These are phyloP conservation scores for Violaceomyces palustris DNA, from an alignment of 1,284 basidiomycete genomes.

Conservation along the genomic window DNA sequence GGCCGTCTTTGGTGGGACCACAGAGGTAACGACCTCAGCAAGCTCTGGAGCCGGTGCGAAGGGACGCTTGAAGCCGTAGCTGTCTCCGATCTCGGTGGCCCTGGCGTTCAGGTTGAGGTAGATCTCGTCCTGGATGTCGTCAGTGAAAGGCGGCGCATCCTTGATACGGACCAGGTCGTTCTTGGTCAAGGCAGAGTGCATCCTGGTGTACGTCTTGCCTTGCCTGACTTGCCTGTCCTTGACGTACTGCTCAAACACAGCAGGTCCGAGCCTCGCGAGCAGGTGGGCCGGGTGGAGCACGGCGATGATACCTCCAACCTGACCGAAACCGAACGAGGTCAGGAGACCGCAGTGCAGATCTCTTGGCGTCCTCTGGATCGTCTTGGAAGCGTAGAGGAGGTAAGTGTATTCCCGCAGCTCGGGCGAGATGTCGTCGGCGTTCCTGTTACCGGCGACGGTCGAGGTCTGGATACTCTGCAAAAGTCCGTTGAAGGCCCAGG, in stretches of 20 bases:
- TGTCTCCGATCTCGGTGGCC: constrained; percentile 35
- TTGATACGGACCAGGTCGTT: constrained; percentile 74
- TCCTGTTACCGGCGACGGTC: constrained; percentile 88
- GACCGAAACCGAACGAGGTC: constrained; percentile 98
- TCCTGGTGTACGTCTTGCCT: constrained; percentile 43
- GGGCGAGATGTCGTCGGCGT: constrained; percentile 73
- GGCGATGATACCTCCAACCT: constrained; percentile 80
- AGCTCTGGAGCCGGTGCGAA: constrained; percentile 32
- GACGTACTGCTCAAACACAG: constrained; percentile 72
- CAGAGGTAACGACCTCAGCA: constrained; percentile 12
- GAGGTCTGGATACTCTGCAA: constrained; percentile 80
- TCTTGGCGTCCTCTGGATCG: constrained; percentile 59
- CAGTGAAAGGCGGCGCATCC: constrained; percentile 82
- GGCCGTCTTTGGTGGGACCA: constrained; percentile 29
- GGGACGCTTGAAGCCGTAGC: constrained; percentile 40
- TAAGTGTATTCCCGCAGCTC: constrained; percentile 83
- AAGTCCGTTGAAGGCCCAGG: constrained; percentile 94
- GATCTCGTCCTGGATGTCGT: constrained; percentile 80
- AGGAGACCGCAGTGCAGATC: constrained; percentile 47
- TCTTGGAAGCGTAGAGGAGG: constrained; percentile 94
- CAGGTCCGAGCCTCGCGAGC: constrained; percentile 72
- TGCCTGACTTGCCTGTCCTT: constrained; percentile 28
- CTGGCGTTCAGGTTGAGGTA: constrained; percentile 90
- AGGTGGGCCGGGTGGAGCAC: constrained; percentile 87
- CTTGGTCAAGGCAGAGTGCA: constrained; percentile 46